Conservation (phyloP, 176 grass and related monocot species). For the Aegilops longissima region DNA sequence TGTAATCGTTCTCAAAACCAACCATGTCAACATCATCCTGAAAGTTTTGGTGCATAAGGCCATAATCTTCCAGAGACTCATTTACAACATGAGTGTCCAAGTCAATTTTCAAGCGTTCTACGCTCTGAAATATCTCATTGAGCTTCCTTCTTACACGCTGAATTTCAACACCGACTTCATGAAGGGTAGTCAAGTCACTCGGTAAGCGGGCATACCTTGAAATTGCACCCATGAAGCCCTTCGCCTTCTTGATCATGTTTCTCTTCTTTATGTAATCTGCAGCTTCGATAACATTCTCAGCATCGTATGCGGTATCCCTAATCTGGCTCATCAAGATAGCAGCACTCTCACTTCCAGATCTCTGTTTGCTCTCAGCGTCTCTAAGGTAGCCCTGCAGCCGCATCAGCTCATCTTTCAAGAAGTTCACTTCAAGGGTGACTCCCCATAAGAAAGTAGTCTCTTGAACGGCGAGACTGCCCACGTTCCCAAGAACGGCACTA, state of each 20-base stretch:
- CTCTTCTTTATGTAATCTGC: background rate
- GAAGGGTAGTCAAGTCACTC: no score
- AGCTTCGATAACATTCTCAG: constrained; percentile 10
- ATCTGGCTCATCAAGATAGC: background rate
- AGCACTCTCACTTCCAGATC: background rate
- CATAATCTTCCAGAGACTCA: no score
- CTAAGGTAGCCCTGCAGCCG: background rate
- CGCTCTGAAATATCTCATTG: no score
- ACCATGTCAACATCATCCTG: no score
- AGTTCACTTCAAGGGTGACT: background rate
- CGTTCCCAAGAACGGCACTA: background rate
- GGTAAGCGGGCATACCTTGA: no score
- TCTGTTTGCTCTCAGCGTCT: background rate
- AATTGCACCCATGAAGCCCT: background rate
- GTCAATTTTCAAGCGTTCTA: no score
- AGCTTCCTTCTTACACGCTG: no score
- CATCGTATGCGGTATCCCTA: background rate
- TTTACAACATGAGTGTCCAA: no score
- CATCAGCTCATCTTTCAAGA: background rate
- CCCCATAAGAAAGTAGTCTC: background rate
- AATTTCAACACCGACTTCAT: no score
- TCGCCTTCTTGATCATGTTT: background rate
- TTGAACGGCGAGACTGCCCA: background rate
- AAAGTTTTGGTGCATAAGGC: no score
- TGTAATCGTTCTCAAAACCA: no score